These are phyloP conservation scores for Oidiodendron maius DNA, from an alignment of 495 filamentous ascomycete species.

Conservation along the genomic window DNA sequence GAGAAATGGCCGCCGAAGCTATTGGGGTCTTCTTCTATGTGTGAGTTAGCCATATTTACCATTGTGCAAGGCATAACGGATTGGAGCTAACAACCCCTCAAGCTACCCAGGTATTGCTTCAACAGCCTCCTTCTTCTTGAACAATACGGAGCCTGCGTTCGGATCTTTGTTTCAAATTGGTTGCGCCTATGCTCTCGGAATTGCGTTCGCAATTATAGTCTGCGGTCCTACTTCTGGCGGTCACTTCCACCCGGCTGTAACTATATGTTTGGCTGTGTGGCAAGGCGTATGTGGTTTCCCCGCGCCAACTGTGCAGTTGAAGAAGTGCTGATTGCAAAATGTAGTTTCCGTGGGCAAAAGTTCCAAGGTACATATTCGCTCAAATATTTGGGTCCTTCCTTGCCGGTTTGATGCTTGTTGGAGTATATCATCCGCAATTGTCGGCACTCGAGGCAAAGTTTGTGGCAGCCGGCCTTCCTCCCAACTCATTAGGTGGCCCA, in stretches of 20 bases:
- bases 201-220: constrained; percentile 48
- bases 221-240: constrained; percentile 46
- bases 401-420: constrained; percentile 42
- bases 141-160: constrained; percentile 29
- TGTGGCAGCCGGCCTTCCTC: constrained; percentile 23
- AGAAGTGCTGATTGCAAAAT: neutral
- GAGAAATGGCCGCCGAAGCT: constrained; percentile 42
- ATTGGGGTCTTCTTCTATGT: constrained; percentile 48
- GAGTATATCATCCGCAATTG: constrained; percentile 43
- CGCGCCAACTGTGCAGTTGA: constrained; percentile 25
- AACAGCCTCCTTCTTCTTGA: constrained; percentile 37
- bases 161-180: constrained; percentile 43
- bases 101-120: constrained; percentile 41
- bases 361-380: constrained; percentile 45
- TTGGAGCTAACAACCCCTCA: constrained; percentile 5
- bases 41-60: constrained; percentile 18
- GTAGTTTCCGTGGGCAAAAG: constrained; percentile 21
- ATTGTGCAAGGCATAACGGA: constrained; percentile 4
- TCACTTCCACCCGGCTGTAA: constrained; percentile 48
- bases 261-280: constrained; percentile 43
- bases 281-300: constrained; percentile 26
- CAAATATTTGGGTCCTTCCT: constrained; percentile 48
- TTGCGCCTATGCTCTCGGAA: constrained; percentile 44
- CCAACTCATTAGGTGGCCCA: constrained; percentile 40
- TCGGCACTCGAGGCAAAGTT: constrained; percentile 27